Percentiles rank a stretch among this genome's conserved stretches.
These are phyloP conservation scores for Globisporangium parvum DNA, from an alignment of 352 stramenopile genomes.

Conservation along the genomic window DNA sequence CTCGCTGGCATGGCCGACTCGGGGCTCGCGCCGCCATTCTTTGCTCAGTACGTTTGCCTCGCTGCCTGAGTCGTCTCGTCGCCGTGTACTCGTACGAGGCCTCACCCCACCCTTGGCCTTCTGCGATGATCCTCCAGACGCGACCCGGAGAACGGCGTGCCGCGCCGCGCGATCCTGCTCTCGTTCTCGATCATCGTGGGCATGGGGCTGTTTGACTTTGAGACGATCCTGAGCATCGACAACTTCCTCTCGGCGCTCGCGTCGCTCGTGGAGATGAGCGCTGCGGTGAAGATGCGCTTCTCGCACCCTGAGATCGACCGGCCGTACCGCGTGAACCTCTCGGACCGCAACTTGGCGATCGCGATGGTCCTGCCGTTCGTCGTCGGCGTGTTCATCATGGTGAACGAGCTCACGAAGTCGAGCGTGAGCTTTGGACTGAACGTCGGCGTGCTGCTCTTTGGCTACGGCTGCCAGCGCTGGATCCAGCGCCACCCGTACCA, in stretches of 20 bases:
- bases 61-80: neutral
- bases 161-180: slow-evolving; percentile 58
- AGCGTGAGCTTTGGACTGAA: slow-evolving; percentile 62
- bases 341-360: slow-evolving; percentile 40
- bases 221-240: slow-evolving; percentile 74
- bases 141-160: slow-evolving; percentile 48
- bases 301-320: slow-evolving; percentile 67
- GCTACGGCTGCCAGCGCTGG: slow-evolving; percentile 54
- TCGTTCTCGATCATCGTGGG: slow-evolving; percentile 75
- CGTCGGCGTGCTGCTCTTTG: slow-evolving; percentile 32
- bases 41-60: slow-evolving; percentile 45
- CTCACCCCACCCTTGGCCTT: neutral
- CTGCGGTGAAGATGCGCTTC: slow-evolving; percentile 71
- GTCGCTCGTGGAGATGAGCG: slow-evolving; percentile 70
- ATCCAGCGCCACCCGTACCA: slow-evolving; percentile 61
- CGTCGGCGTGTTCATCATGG: slow-evolving; percentile 68
- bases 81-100: too few relatives aligned
- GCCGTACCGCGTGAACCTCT: slow-evolving; percentile 71
- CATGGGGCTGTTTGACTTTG: slow-evolving; percentile 78
- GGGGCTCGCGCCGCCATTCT: slow-evolving; percentile 71
- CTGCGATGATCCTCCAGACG: slow-evolving; percentile 23
- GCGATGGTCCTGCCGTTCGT: slow-evolving; percentile 49
- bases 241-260: slow-evolving; percentile 77
- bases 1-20: slow-evolving; percentile 78
- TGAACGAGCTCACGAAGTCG: slow-evolving; percentile 81